A percentile compares a stretch with the other conserved stretches of the same genome.
These are phyloP conservation scores for Coprinopsis cinerea DNA, from an alignment of 768 basidiomycete species.

Conservation along the genomic window DNA sequence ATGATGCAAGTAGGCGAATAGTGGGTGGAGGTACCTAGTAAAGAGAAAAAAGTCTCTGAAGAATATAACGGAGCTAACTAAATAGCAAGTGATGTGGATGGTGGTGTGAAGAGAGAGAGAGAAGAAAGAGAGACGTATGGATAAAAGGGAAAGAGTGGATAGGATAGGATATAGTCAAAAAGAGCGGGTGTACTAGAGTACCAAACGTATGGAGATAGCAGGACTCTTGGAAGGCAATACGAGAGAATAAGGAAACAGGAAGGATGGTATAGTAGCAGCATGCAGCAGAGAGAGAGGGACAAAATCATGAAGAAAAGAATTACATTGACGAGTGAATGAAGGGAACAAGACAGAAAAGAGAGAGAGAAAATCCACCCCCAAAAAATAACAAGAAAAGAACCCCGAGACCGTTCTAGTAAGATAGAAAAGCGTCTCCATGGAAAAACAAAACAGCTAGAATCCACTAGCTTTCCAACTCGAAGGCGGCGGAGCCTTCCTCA, in stretches of 20 bases:
- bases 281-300: neutral
- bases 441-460: neutral
- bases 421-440: too few species aligned
- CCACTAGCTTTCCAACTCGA: slow-evolving; percentile 56
- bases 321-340: neutral
- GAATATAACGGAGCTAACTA: too few species aligned
- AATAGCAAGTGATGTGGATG: too few species aligned
- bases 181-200: neutral
- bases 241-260: neutral
- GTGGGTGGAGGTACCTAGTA: too few species aligned
- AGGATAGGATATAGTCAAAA: neutral
- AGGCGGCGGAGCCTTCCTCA: slow-evolving; percentile 42
- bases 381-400: slow-evolving; percentile 1
- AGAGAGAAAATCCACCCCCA: neutral
- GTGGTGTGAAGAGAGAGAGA: too few species aligned
- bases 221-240: neutral
- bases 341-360: neutral
- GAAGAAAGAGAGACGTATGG: neutral
- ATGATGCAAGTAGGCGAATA: too few species aligned
- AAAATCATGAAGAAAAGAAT: neutral
- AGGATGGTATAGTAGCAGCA: too few species aligned
- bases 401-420: too few species aligned
- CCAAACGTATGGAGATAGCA: slow-evolving; percentile 2
- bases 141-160: neutral
- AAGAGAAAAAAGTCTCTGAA: too few species aligned